Conservation (phyloP, 257 asterid species). For the Euphrasia confusa region DNA sequence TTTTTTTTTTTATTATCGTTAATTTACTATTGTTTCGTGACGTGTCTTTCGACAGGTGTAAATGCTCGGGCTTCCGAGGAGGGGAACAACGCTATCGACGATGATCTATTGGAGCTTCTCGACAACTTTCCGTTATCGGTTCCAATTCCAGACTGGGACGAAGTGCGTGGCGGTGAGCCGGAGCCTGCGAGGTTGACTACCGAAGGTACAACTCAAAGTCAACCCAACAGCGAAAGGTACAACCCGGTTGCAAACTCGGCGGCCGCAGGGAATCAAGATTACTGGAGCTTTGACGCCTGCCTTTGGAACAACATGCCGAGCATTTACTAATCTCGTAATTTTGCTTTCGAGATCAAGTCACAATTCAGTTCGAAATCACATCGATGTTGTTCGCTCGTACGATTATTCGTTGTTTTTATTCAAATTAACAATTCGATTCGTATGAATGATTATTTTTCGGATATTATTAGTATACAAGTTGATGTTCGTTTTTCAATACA, state of each 20-base stretch:
- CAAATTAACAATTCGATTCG: too few species aligned
- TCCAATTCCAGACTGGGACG: constrained; percentile 53
- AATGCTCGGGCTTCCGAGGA: constrained; percentile 18
- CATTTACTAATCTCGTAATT: constrained; percentile 25
- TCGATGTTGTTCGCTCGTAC: too few species aligned
- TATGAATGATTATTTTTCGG: too few species aligned
- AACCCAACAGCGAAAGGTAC: constrained; percentile 20
- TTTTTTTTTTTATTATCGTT: not conserved
- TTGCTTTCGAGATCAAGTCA: too few species aligned
- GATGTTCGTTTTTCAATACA: too few species aligned
- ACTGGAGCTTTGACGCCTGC: constrained; percentile 34
- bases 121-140: constrained; percentile 50
- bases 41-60: constrained; percentile 7
- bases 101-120: constrained; percentile 49
- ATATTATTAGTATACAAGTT: too few species aligned
- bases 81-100: constrained; percentile 36
- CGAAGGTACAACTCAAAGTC: constrained; percentile 19
- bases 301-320: constrained; percentile 54
- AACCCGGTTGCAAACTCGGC: constrained; percentile 27
- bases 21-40: not conserved
- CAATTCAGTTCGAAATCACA: too few species aligned
- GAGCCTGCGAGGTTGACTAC: constrained; percentile 22
- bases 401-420: too few species aligned
- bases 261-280: constrained; percentile 28
- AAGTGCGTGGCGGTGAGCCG: constrained; percentile 25